Conservation (phyloP, 2,329 filamentous ascomycete species). For the Neocucurbitaria cava region DNA sequence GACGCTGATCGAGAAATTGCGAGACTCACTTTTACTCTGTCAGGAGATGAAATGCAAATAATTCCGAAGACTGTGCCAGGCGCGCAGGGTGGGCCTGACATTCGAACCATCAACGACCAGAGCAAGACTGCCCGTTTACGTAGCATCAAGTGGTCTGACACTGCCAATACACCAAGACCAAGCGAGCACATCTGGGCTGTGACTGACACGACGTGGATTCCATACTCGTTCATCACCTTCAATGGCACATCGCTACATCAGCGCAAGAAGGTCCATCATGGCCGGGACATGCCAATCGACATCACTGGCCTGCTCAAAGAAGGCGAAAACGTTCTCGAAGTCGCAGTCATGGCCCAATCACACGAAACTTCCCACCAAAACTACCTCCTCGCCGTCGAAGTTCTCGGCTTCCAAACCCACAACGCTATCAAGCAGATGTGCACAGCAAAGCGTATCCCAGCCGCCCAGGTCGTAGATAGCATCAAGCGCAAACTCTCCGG, state of each 20-base stretch:
- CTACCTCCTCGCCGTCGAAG: constrained; percentile 75
- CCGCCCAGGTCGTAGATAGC: constrained; percentile 59
- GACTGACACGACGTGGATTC: constrained; percentile 71
- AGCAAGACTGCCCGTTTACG: constrained; percentile 72
- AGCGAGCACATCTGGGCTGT: constrained; percentile 66
- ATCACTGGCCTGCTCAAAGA: constrained; percentile 66
- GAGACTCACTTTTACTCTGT: constrained; percentile 57
- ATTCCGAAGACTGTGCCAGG: constrained; percentile 47
- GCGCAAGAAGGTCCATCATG: constrained; percentile 74
- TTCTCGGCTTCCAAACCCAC: constrained; percentile 63
- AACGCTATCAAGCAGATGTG: constrained; percentile 44
- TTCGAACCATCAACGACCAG: constrained; percentile 55
- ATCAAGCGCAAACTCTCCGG: constrained; percentile 62
- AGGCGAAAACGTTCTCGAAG: constrained; percentile 68
- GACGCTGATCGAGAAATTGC: constrained; percentile 49
- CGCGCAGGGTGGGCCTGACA: constrained; percentile 32
- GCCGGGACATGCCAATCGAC: constrained; percentile 78
- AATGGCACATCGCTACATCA: constrained; percentile 65
- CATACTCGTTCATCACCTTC: constrained; percentile 71
- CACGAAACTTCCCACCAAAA: constrained; percentile 47
- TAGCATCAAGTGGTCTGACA: constrained; percentile 60
- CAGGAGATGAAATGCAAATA: constrained; percentile 42
- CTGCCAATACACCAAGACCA: constrained; percentile 36
- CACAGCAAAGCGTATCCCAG: constrained; percentile 45
- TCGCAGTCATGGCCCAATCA: constrained; percentile 48